Conservation (phyloP, 2,329 filamentous ascomycete species). For the Metarhizium robertsii region DNA sequence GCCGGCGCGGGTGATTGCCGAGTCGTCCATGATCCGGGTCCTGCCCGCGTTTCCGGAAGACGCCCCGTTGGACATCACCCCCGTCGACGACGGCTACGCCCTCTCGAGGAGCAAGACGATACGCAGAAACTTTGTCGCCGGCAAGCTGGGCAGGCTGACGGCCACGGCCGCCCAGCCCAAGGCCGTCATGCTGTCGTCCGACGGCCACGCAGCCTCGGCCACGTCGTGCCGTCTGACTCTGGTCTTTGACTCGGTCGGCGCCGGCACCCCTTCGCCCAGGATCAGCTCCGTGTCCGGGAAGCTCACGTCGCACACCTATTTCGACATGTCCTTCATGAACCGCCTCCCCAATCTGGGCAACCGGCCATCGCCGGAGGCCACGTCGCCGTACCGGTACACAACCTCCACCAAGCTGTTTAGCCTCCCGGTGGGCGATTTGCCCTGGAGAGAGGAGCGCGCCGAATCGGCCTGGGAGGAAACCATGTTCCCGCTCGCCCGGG, state of each 20-base stretch:
- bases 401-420: not conserved
- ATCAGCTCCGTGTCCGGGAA: not conserved
- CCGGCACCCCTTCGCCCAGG: not conserved
- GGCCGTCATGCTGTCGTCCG: slow-evolving; percentile 1
- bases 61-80: not conserved
- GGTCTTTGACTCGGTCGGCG: not conserved
- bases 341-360: not conserved
- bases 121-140: not conserved
- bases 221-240: not conserved
- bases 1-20: not conserved
- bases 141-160: not conserved
- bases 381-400: not conserved
- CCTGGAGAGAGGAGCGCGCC: not conserved
- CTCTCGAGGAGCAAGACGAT: not conserved
- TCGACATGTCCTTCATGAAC: not conserved
- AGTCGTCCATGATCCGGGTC: not conserved
- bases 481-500: not conserved
- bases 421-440: not conserved
- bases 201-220: not conserved
- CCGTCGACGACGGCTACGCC: not conserved
- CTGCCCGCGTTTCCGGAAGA: slow-evolving; percentile 1
- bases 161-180: not conserved
- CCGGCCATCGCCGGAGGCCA: not conserved
- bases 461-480: not conserved
- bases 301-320: not conserved